Conservation (phyloP, 2,329 filamentous ascomycete species). For the Pseudogymnoascus sp. region DNA sequence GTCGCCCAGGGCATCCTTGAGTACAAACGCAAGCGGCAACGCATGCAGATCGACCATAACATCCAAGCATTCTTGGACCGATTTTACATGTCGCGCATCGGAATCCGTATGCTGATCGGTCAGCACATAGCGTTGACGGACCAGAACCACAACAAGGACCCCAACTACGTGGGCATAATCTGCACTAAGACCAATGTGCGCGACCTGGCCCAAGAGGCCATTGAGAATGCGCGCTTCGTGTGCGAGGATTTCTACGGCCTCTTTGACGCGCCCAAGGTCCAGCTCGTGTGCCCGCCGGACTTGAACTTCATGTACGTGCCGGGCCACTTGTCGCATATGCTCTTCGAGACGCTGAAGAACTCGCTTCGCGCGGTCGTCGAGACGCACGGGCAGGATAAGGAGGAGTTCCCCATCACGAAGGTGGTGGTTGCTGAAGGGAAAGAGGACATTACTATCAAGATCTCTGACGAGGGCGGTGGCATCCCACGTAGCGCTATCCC, state of each 20-base stretch:
- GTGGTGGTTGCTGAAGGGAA: slow-evolving; percentile 96
- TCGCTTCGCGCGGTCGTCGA: slow-evolving; percentile 95
- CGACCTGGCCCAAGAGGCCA: slow-evolving; percentile 91
- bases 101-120: slow-evolving; percentile 97
- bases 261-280: slow-evolving; percentile 92
- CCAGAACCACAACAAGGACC: slow-evolving; percentile 80
- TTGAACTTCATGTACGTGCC: slow-evolving; percentile 99
- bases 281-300: slow-evolving; percentile 89
- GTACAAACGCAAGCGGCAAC: slow-evolving; percentile 92
- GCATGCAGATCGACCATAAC: slow-evolving; percentile 96
- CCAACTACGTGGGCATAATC: slow-evolving; percentile 95
- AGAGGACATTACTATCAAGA: slow-evolving; percentile 98
- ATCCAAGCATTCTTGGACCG: slow-evolving; percentile 97
- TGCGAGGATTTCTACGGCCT: slow-evolving; percentile 98
- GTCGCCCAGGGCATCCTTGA: slow-evolving; percentile 97
- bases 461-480: slow-evolving; percentile 92
- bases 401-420: slow-evolving; percentile 93
- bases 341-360: slow-evolving; percentile 98
- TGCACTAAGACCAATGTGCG: slow-evolving; percentile 97
- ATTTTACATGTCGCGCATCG: slow-evolving; percentile 99
- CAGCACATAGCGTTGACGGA: slow-evolving; percentile 97
- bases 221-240: slow-evolving; percentile 97
- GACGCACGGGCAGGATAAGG: slow-evolving; percentile 87
- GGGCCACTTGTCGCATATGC: slow-evolving; percentile 97
- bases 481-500: slow-evolving; percentile 91